A percentile compares a stretch with the other conserved stretches of the same genome.
Evolutionary conservation across 257 asterid genomes (phyloP).

Genomic region (Anisodus acutangulus): DNA sequence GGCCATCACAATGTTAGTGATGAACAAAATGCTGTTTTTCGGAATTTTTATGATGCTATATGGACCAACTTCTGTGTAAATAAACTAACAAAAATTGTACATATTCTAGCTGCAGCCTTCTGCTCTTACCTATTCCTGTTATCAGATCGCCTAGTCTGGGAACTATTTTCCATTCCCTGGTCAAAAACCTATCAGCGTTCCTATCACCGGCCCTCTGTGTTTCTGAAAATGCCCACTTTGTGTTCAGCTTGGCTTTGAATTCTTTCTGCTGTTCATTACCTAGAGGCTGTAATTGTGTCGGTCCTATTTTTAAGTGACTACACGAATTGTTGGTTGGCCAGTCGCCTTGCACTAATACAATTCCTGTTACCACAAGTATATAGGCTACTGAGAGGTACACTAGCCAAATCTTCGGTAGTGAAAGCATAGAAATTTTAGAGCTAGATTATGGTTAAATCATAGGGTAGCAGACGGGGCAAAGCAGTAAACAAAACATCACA

Average conservation of each 20-base stretch:
- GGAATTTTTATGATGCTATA: neutral
- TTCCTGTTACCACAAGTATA: neutral
- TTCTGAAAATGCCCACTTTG: neutral
- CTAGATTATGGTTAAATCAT: neutral
- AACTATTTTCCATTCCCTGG: neutral
- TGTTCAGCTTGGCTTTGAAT: neutral
- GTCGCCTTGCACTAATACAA: neutral
- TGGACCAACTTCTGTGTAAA: neutral
- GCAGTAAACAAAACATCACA: neutral
- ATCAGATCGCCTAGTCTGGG: neutral
- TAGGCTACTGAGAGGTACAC: conserved; percentile 1
- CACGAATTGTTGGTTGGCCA: conserved; percentile 8
- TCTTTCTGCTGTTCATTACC: conserved; percentile 7
- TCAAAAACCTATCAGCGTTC: neutral
- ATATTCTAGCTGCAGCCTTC: neutral
- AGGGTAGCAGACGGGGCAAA: neutral
- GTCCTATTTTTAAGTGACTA: neutral
- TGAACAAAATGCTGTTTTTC: neutral
- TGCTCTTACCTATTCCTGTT: neutral
- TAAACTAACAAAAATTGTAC: neutral
- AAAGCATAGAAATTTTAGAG: neutral
- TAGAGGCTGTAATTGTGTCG: neutral
- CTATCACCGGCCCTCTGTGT: neutral
- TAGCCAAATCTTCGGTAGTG: neutral
- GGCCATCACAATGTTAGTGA: neutral